Evolutionary conservation across 345 rosid species (phyloP), one percentile per base, ranked within the genome.

Genomic region (Populus deltoides): DNA sequence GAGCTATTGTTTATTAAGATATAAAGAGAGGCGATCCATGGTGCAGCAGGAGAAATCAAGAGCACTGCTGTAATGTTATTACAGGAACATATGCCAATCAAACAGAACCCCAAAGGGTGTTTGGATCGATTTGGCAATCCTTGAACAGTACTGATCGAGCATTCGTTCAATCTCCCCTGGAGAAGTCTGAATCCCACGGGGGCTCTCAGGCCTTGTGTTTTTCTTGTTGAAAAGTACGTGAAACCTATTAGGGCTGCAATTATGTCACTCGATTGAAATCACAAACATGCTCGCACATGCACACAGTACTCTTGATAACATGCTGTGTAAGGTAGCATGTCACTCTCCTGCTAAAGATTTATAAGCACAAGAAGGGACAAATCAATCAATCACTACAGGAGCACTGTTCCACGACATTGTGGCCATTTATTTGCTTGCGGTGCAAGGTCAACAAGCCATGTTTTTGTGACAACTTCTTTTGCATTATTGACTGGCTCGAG

Each of bases 361-460:
- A 57, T 10, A 31, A n/a, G 29, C 66, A 29, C 66, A 5, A 47
- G 51, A 47, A 47, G 36, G 66, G 75, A 20, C 24, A 12, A 2
- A 72, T 35, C 66, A 70, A 33, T 70, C 57, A 22, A 62, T 74
- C 70, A 74, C 61, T 9, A 18, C 27, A 29, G 68, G 29, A 41
- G 13, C 7, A 17, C 36, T 8, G 41, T 45, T 20, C 70, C 63
- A 13, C 31, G 0, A 4, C n/a, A 0, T 10, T 51, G 25, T 45
- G 67, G 33, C 35, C 77, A 29, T 9, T 47, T 31, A 45, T 17
- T 66, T 31, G 43, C 33, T 65, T 47, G 22, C 0, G 71, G 45
- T 75, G 78, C 78, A 55, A 31, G 62, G 78, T 66, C 78, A 66
- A 13, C 63, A 75, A 49, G 71, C 45, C 62, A 66, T 22, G 63